phyloP scores from a whole-genome alignment of 441 rosid species.

The Viola pubescens region DNA sequence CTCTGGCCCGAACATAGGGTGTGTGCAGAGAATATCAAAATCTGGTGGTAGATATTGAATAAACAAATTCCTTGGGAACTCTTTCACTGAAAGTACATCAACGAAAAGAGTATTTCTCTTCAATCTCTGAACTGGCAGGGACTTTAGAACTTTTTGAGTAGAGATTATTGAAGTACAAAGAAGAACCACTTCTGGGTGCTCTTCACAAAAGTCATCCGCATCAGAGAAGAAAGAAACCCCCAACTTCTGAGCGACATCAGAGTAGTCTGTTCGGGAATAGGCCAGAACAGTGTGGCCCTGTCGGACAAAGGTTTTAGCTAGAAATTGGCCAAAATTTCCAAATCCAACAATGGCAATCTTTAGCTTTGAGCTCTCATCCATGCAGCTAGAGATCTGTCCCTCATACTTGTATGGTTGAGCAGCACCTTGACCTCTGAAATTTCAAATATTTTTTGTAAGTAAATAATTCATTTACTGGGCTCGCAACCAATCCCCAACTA shows the following conservation, averaged over 20 bases:
- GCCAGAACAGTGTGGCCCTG: slow-evolving; percentile 59
- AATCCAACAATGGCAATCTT: slow-evolving; percentile 59
- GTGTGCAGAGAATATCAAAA: slow-evolving; percentile 57
- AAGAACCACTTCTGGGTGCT: slow-evolving; percentile 62
- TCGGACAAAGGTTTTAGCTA: slow-evolving; percentile 42
- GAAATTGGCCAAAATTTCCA: slow-evolving; percentile 68
- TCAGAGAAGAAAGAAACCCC: slow-evolving; percentile 46
- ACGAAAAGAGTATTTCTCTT: slow-evolving; percentile 68
- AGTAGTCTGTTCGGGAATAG: slow-evolving; percentile 55
- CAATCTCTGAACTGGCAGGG: slow-evolving; percentile 54
- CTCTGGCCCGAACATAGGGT: slow-evolving; percentile 78
- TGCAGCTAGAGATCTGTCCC: slow-evolving; percentile 16
- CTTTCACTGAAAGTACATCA: slow-evolving; percentile 71
- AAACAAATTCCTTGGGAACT: slow-evolving; percentile 55
- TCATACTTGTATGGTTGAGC: slow-evolving; percentile 26
- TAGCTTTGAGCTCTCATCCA: slow-evolving; percentile 37
- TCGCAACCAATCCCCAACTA: too few relatives aligned
- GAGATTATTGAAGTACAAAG: slow-evolving; percentile 68
- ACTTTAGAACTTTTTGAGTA: slow-evolving; percentile 49
- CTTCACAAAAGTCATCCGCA: slow-evolving; percentile 60
- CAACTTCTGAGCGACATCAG: slow-evolving; percentile 34
- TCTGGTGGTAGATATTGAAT: slow-evolving; percentile 42
- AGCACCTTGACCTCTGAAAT: slow-evolving; percentile 32
- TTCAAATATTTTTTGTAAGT: background rate
- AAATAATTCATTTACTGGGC: too few relatives aligned